Evolutionary conservation across 192 early-diverging fungal species (phyloP).

Genomic region (Linderina pennispora): DNA sequence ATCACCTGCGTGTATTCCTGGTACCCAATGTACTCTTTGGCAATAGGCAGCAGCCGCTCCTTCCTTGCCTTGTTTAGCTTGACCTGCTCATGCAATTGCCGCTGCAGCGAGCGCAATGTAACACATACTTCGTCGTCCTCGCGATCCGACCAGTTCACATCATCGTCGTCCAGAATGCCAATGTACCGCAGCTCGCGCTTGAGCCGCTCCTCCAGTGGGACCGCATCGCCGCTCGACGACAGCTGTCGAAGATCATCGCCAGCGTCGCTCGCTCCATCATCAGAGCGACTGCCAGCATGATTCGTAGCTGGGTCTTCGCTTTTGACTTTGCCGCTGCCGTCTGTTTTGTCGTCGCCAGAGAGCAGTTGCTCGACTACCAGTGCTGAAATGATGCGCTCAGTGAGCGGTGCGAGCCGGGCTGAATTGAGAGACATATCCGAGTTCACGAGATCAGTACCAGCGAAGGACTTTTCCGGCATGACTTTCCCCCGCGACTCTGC

Average conservation of each 20-base stretch:
- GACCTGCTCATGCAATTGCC: constrained; percentile 64
- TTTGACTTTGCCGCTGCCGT: not conserved
- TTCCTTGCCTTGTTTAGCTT: constrained; percentile 64
- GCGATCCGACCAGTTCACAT: constrained; percentile 63
- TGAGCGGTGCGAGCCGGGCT: constrained; percentile 61
- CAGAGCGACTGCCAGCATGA: constrained; percentile 6
- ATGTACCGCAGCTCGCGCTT: constrained; percentile 77
- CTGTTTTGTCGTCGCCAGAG: too few species aligned
- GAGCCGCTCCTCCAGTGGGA: constrained; percentile 74
- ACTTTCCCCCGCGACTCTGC: constrained; percentile 5
- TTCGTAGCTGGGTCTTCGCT: too few species aligned
- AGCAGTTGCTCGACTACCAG: constrained; percentile 63
- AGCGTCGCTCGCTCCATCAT: constrained; percentile 10
- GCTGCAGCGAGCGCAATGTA: constrained; percentile 61
- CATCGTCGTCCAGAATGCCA: constrained; percentile 74
- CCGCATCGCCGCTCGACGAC: constrained; percentile 46
- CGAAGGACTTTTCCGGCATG: not conserved
- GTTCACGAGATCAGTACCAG: constrained; percentile 27
- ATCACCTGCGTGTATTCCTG: constrained; percentile 85
- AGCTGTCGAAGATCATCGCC: constrained; percentile 8
- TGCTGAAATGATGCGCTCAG: constrained; percentile 69
- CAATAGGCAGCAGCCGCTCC: constrained; percentile 56
- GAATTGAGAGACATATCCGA: constrained; percentile 55
- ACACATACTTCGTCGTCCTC: constrained; percentile 73
- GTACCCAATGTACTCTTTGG: constrained; percentile 67